Conservation (phyloP, 2,329 filamentous ascomycete genomes). For the Talaromyces sp. region DNA sequence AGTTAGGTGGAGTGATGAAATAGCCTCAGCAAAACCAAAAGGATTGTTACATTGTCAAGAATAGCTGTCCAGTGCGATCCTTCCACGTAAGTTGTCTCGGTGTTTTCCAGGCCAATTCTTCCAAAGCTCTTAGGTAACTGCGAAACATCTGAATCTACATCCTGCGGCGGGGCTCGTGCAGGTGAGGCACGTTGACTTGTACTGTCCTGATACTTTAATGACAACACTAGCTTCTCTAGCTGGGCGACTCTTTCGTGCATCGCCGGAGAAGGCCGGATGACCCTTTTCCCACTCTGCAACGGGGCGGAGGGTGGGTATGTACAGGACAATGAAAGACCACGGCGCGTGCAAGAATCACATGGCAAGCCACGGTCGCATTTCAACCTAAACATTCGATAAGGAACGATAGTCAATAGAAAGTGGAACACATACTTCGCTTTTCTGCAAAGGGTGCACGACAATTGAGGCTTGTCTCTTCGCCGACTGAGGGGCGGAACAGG, state of each 20-base stretch:
- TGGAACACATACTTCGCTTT: slow-evolving; percentile 5
- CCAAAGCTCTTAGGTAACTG: slow-evolving; percentile 6
- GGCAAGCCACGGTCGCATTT: slow-evolving; percentile 11
- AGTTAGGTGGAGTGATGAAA: not conserved
- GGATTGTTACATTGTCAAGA: not conserved
- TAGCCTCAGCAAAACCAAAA: not conserved
- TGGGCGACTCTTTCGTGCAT: slow-evolving; percentile 8
- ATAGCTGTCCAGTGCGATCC: slow-evolving; percentile 10
- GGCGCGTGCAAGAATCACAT: slow-evolving; percentile 7
- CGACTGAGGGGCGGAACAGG: slow-evolving; percentile 9
- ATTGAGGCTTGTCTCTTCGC: slow-evolving; percentile 11
- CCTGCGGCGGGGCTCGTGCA: not conserved
- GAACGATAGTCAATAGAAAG: not conserved
- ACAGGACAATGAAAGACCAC: slow-evolving; percentile 7
- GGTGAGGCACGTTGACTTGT: not conserved
- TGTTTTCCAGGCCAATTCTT: slow-evolving; percentile 6
- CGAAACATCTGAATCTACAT: not conserved
- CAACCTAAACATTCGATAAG: not conserved
- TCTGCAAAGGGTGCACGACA: slow-evolving; percentile 10
- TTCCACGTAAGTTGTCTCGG: slow-evolving; percentile 8
- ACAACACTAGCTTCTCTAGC: slow-evolving; percentile 6
- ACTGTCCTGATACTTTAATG: not conserved
- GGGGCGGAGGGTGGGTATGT: slow-evolving; percentile 2
- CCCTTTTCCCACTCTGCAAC: slow-evolving; percentile 6
- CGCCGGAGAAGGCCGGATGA: slow-evolving; percentile 1